Evolutionary conservation across 208 protist species (phyloP), one percentile per base, ranked within the genome.

Genomic region (Leishmania martiniquensis): DNA sequence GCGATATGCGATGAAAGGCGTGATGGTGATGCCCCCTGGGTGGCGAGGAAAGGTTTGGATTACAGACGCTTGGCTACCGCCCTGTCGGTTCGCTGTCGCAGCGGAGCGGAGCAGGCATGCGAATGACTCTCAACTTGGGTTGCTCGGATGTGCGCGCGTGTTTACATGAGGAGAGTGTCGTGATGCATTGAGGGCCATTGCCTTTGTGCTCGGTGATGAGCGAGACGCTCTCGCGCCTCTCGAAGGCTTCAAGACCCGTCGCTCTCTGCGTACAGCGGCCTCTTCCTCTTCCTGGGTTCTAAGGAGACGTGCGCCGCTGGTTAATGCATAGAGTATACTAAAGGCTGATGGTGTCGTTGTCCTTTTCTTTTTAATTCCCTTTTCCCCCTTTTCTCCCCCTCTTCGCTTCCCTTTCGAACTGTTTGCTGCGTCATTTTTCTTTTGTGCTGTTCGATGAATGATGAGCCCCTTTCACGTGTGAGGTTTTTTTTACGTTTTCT

Each of bases 241-340:
- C 25, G 65, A 51, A 45, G 37, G 37, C 15, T 1, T 20, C 37
- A 44, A 13, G 47, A 59, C 22, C 17, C 68, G 25, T 9, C 68
- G n/a, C n/a, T 32, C 20, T 49, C 45, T 52, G 7, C 25, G 66
- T 69, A 10, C 32, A n/a, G 44, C 32, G 15, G 66, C 29, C 4
- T 52, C 4, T 39, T 4, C n/a, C 47, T 72, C 22, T n/a, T n/a
- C 10, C 17, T 37, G 67, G 1, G 45, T 9, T 44, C 7, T n/a
- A 54, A 37, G 5, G 29, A 25, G n/a, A 52, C 45, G 22, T 39
- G 49, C 0, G 45, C 57, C 13, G 44, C 15, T 57, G 68, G 47
- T n/a, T 52, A 57, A 72, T 72, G 20, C 29, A 72, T 72, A 72
- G 67, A 72, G 67, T 72, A 57, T 57, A 72, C 68, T 72, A 72